Base-by-base conservation (phyloP, 805 yeast genomes). In the Candida pseudofarinosa region DNA sequence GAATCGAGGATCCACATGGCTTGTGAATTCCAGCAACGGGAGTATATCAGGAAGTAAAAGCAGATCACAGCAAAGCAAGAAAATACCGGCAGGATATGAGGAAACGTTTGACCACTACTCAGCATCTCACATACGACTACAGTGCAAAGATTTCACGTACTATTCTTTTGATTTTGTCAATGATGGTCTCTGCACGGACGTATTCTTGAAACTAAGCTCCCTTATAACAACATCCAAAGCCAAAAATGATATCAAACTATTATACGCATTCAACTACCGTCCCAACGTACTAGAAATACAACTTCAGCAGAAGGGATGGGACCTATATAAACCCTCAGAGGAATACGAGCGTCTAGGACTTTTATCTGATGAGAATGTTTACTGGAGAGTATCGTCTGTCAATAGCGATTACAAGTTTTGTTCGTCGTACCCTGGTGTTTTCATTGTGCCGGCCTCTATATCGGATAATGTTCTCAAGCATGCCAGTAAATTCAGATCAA, bases 401-500 rank as follows among this genome's bases (percentile, higher is more conserved):
- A 93, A 93, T 58, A 58, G 64, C 23, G 74, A 79, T 30, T 88
- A 84, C 58, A 72, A 71, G 35, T 73, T 88, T 41, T 81, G 91
- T 52, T 73, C 81, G 3, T 80, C 96, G 0, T 93, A 93, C 55
- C 97, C 98, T 0, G 59, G 71, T 0, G 39, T 57, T 4, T 54
- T 89, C 1, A 73, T 87, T 4, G 84, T 90, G 0, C 99, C 99
- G 0, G 62, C 66, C n/a, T 60, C 78, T 2, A 79, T 90, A 2
- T 83, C 96, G 1, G 97, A 93, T 57, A 83, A 83, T 33, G 85
- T 90, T 8, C 62, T 93, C 39, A 77, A 78, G 40, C 91, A 93
- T 58, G 95, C 97, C 0, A 82, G 85, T 4, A 85, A 84, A 53
- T 93, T 79, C 59, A 69, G 99, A 35, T 88, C 97, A 1, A 90